Evolutionary conservation across 2,329 filamentous ascomycete genomes (phyloP).

Genomic region (Penicillium paneum): DNA sequence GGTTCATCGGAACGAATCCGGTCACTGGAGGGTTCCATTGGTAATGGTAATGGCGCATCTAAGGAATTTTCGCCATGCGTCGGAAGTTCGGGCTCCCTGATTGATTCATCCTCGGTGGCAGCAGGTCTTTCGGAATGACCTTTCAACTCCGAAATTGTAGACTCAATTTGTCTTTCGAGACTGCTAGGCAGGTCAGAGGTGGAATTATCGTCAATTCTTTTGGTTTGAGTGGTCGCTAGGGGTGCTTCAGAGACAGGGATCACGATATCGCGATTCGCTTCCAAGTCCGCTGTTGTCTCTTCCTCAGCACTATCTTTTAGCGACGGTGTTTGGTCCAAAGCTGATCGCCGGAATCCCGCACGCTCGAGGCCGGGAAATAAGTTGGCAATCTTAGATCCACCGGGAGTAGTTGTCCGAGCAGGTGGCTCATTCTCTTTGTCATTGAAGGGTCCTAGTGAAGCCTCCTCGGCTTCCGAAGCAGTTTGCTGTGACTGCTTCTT

Average conservation of each 20-base stretch:
- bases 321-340: conserved; percentile 21
- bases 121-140: neutral
- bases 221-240: conserved; percentile 30
- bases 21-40: conserved; percentile 9
- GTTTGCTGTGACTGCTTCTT: conserved; percentile 27
- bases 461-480: conserved; percentile 2
- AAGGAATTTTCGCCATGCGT: conserved; percentile 26
- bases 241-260: conserved; percentile 47
- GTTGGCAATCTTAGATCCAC: conserved; percentile 30
- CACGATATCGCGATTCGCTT: conserved; percentile 45
- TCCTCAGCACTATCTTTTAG: conserved; percentile 43
- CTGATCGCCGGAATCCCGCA: conserved; percentile 29
- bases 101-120: conserved; percentile 6
- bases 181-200: conserved; percentile 13
- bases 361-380: conserved; percentile 39
- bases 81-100: conserved; percentile 11
- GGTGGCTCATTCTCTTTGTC: conserved; percentile 24
- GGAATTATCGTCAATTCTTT: conserved; percentile 47
- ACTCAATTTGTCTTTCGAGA: conserved; percentile 8
- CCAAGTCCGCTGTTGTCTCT: conserved; percentile 31
- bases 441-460: conserved; percentile 6
- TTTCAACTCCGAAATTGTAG: conserved; percentile 8
- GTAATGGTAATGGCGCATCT: conserved; percentile 16
- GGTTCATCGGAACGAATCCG: neutral
- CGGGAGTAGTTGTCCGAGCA: conserved; percentile 18